Evolutionary conservation across 208 protist genomes (phyloP), one percentile per base, ranked within the genome.

Genomic region (Crithidia thermophila): DNA sequence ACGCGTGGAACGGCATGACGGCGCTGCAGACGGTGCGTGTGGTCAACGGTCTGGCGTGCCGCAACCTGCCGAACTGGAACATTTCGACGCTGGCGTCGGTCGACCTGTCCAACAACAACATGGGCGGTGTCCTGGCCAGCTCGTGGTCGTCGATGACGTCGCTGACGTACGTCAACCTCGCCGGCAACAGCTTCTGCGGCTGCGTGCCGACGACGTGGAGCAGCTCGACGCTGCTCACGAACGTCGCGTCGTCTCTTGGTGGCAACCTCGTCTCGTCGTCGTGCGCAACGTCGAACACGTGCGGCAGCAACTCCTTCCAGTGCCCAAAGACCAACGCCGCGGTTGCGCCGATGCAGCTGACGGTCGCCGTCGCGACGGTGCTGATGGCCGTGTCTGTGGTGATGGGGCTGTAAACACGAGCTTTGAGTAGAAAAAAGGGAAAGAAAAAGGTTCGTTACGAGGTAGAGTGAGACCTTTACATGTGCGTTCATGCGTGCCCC

Each of bases 111-210:
- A 20, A 72, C 43, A 72, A 63, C 64, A 18, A 53, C 37, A 23
- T 77, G 42, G 8, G 20, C n/a, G 71, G 71, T 21, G 18, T 25
- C 14, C 55, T 77, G 36, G 33, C 39, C 23, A 21, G 8, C 42
- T 60, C 65, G 16, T 77, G 72, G 72, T 5, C 21, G 8, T 20
- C 1, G 11, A 71, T 77, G 49, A 45, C 50, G 11, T 36, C 9
- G 27, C 63, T 77, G 36, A 46, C 46, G n/a, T 43, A 11, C 50
- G 50, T 77, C 8, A 51, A 71, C 63, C 55, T 78, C 52, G 43
- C 10, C 50, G 46, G 43, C 52, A 63, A 63, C 57, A 33, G 23
- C 57, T 63, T 63, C 57, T 63, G 57, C 57, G 57, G 57, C 57
- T 63, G 57, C 30, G 14, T 63, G 16, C 57, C 57, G 7, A 37